Base-by-base conservation (phyloP, 75 land plant genomes). In the Isoetes taiwanensis region DNA sequence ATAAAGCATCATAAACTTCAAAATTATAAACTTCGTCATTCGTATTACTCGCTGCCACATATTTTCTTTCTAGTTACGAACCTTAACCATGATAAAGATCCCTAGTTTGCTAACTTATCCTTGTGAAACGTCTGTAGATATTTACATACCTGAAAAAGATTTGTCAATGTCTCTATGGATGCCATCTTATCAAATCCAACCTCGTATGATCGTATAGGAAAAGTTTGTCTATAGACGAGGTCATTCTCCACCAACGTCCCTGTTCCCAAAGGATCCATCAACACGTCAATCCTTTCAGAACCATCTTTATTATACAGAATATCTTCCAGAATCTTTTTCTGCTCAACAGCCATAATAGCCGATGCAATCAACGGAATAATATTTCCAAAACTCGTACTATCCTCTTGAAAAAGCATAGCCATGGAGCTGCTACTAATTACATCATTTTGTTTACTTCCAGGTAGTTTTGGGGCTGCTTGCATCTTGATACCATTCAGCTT, bases 141-240 rank as follows among this genome's bases (percentile, higher is more conserved):
- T 6, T 12, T 12, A 25, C 34, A 55, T 41, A 56, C 60, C 66
- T 65, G 62, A 52, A 65, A 65, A 9, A 65, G 62, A 30, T 65
- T 65, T 31, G 67, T 30, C 41, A 65, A 34, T 10, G 67, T 65
- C 30, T 65, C 67, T 23, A 65, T 65, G 6, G 62, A 65, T 1
- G 67, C 67, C 0, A 29, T 40, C 48, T 32, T 65, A 48, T 65
- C 67, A 27, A 65, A 65, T 12, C 67, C 67, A 1, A 41, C 67
- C 32, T 65, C 67, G 11, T 65, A 65, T 3, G 67, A 65, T 2
- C 67, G 46, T 2, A 65, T 57, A 31, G 57, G 35, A 23, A 65
- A 65, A 6, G 61, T 31, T 32, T 65, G 67, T 0, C 67, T 48
- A 24, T 65, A 65, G 16, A 65, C 64, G 2, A 65, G 30, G 3